Percentiles rank a stretch among this genome's conserved stretches.
phyloP scores from a whole-genome alignment of 1,139 yeast species.

The Nadsonia starkeyi-henricii region DNA sequence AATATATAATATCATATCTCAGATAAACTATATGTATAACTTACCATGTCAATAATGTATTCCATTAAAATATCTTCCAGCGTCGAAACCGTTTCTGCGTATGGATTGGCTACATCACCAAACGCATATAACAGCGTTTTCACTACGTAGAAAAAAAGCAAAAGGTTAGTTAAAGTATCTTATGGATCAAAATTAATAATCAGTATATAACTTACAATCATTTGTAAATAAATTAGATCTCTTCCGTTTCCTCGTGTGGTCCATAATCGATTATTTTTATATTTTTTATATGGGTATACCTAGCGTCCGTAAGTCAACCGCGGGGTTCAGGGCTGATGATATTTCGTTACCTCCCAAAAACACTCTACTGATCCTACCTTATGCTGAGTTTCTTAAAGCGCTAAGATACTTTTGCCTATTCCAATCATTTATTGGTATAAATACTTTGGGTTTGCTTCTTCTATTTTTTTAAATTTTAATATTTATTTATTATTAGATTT shows the following conservation, averaged over 20 bases:
- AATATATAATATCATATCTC: too few relatives aligned
- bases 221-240: conserved; percentile 25
- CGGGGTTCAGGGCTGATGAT: too few relatives aligned
- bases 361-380: too few relatives aligned
- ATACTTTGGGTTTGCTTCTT: too few relatives aligned
- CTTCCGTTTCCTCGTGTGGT: conserved; percentile 9
- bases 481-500: too few relatives aligned
- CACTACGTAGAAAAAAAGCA: conserved; percentile 20
- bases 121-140: conserved; percentile 67
- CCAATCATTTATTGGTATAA: too few relatives aligned
- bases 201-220: conserved; percentile 19
- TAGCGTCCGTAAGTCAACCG: too few relatives aligned
- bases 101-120: conserved; percentile 74
- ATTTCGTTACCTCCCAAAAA: too few relatives aligned
- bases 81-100: conserved; percentile 62
- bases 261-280: background rate
- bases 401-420: too few relatives aligned
- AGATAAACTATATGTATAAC: conserved; percentile 11
- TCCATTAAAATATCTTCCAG: conserved; percentile 76
- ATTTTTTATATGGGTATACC: too few relatives aligned
- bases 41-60: conserved; percentile 49
- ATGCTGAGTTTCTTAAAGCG: too few relatives aligned
- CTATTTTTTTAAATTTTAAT: too few relatives aligned
- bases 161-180: background rate
- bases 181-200: background rate